Conservation (phyloP, 108 stramenopile genomes). For the Mayamaea pseudoterrestris region DNA sequence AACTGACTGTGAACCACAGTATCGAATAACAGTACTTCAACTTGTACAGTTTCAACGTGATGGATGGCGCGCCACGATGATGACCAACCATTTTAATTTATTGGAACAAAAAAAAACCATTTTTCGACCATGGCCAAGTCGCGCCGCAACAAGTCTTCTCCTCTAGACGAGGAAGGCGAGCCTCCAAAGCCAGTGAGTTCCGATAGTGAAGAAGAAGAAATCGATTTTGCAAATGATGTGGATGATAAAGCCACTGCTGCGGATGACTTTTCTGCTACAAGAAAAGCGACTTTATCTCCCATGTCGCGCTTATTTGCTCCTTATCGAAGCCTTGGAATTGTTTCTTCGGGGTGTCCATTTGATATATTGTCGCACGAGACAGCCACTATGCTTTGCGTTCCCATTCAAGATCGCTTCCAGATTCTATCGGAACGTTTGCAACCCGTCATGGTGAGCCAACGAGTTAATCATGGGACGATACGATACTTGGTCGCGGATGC, state of each 20-base stretch:
- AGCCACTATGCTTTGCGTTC: constrained; percentile 41
- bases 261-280: not conserved
- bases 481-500: constrained; percentile 53
- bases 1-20: too few species aligned
- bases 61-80: too few species aligned
- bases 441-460: constrained; percentile 59
- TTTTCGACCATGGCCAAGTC: too few species aligned
- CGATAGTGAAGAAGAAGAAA: constrained; percentile 1
- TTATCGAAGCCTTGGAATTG: constrained; percentile 50
- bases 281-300: not conserved
- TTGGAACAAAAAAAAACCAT: too few species aligned
- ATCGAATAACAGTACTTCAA: too few species aligned
- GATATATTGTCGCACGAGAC: constrained; percentile 40
- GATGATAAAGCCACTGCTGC: constrained; percentile 2
- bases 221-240: not conserved
- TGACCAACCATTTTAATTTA: too few species aligned
- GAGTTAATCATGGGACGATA: constrained; percentile 31
- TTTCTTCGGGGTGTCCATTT: constrained; percentile 37
- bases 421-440: constrained; percentile 52
- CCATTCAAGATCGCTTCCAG: constrained; percentile 70
- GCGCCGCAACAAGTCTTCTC: constrained; percentile 33
- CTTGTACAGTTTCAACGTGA: too few species aligned
- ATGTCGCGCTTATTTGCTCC: constrained; percentile 62
- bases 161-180: not conserved
- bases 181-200: constrained; percentile 3